Percentiles rank a stretch among this genome's conserved stretches.
Conservation (phyloP, 768 basidiomycete species). For the Naganishia vaughanmartiniae region DNA sequence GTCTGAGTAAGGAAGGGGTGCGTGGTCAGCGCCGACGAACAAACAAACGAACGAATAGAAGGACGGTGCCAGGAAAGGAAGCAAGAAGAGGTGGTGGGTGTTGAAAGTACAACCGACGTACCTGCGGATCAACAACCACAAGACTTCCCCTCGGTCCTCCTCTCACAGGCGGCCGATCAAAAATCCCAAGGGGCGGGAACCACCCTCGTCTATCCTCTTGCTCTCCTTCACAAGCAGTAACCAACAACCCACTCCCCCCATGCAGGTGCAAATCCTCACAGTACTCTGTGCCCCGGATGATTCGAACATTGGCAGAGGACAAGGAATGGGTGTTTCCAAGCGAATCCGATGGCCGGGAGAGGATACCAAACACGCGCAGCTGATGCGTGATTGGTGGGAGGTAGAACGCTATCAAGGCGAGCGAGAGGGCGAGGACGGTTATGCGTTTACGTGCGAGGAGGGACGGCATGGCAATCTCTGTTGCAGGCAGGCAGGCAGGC, state of each 20-base stretch:
- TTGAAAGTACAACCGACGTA: neutral
- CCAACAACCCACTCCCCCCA: slow-evolving; percentile 22
- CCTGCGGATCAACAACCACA: slow-evolving; percentile 35
- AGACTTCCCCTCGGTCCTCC: slow-evolving; percentile 23
- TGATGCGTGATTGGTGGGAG: neutral
- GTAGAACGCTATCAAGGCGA: neutral
- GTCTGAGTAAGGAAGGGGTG: neutral
- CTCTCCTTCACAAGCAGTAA: slow-evolving; percentile 32
- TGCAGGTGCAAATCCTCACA: slow-evolving; percentile 34
- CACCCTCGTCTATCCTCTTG: slow-evolving; percentile 19
- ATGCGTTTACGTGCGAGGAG: slow-evolving; percentile 1
- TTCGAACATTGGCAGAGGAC: slow-evolving; percentile 1
- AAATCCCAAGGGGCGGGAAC: slow-evolving; percentile 32
- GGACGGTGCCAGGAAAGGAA: neutral
- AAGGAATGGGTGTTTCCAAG: neutral
- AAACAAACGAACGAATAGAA: neutral
- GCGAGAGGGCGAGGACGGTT: neutral
- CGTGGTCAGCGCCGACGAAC: too few relatives aligned
- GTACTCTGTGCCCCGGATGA: slow-evolving; percentile 30
- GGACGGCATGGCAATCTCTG: neutral
- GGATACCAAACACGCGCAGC: slow-evolving; percentile 8
- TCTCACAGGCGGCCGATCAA: slow-evolving; percentile 24
- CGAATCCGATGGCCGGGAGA: neutral
- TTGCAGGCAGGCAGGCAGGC: neutral
- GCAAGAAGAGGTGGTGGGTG: neutral